A percentile compares a stretch with the other conserved stretches of the same genome.
Conservation (phyloP, 495 filamentous ascomycete genomes). For the Podospora conica region DNA sequence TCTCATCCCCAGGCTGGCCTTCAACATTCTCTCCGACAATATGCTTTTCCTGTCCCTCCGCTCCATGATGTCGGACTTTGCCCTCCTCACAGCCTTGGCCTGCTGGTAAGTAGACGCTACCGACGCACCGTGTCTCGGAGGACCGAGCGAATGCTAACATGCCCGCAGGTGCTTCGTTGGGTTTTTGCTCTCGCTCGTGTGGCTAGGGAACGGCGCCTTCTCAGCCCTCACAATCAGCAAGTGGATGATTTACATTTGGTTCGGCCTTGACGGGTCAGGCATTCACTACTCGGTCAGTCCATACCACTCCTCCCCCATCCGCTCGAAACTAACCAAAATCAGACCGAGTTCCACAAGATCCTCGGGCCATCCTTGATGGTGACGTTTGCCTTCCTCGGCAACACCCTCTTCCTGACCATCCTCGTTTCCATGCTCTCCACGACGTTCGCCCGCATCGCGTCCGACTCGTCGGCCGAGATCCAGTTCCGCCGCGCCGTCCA, state of each 20-base stretch:
- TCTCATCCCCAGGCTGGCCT: conserved; percentile 64
- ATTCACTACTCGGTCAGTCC: conserved; percentile 52
- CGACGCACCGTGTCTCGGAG: background rate
- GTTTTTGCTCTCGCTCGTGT: conserved; percentile 64
- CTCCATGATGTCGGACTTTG: conserved; percentile 71
- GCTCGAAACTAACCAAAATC: background rate
- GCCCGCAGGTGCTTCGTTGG: conserved; percentile 52
- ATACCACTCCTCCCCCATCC: background rate
- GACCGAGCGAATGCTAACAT: background rate
- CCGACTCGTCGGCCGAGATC: conserved; percentile 61
- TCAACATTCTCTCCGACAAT: conserved; percentile 68
- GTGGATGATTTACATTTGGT: conserved; percentile 82
- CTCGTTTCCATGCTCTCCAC: conserved; percentile 69
- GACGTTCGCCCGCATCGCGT: conserved; percentile 60
- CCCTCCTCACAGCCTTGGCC: conserved; percentile 55
- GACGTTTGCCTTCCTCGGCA: conserved; percentile 65
- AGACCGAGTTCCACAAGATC: conserved; percentile 57
- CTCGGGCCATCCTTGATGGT: conserved; percentile 66
- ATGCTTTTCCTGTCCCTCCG: conserved; percentile 65
- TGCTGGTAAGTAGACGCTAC: conserved; percentile 42
- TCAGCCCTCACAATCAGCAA: conserved; percentile 53
- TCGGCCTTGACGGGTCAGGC: conserved; percentile 67
- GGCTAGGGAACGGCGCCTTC: conserved; percentile 52
- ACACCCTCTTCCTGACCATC: conserved; percentile 71
- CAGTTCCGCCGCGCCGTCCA: conserved; percentile 65